These are phyloP conservation scores for Kazachstania martiniae DNA, from an alignment of 805 yeast species.

Conservation along the genomic window DNA sequence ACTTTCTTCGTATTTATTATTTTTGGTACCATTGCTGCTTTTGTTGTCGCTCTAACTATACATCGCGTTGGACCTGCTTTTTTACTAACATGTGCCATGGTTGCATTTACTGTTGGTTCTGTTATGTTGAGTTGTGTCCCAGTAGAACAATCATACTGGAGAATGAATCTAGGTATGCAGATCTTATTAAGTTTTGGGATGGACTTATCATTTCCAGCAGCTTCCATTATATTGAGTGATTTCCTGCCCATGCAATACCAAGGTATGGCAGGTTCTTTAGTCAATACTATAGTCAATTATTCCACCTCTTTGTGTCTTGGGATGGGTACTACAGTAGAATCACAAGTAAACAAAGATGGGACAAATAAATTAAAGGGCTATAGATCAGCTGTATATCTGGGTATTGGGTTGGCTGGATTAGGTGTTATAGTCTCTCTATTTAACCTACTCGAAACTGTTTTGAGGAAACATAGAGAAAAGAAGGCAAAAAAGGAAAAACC, in stretches of 20 bases:
- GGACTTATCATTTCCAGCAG: conserved; percentile 72
- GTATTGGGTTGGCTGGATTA: conserved; percentile 41
- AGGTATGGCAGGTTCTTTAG: conserved; percentile 69
- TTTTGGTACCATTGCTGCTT: conserved; percentile 46
- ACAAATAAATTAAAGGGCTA: conserved; percentile 32
- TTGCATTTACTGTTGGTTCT: conserved; percentile 43
- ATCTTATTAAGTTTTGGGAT: conserved; percentile 56
- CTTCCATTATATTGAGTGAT: conserved; percentile 51
- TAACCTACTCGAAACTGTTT: conserved; percentile 7
- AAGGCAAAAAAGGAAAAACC: not conserved
- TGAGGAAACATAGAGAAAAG: conserved; percentile 1
- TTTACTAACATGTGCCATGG: conserved; percentile 39
- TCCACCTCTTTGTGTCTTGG: conserved; percentile 61
- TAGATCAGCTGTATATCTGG: conserved; percentile 47
- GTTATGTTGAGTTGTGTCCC: conserved; percentile 46
- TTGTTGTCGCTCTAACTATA: conserved; percentile 39
- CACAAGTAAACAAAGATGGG: conserved; percentile 24
- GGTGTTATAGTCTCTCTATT: conserved; percentile 10
- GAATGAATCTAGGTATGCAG: conserved; percentile 43
- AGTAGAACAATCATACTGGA: conserved; percentile 47
- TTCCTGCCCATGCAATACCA: conserved; percentile 51
- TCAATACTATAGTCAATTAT: conserved; percentile 60
- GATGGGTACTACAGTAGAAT: conserved; percentile 56
- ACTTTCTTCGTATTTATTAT: conserved; percentile 36
- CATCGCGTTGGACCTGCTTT: conserved; percentile 38